Conservation (phyloP, 306 rosid species). For the Lathyrus oleraceus region DNA sequence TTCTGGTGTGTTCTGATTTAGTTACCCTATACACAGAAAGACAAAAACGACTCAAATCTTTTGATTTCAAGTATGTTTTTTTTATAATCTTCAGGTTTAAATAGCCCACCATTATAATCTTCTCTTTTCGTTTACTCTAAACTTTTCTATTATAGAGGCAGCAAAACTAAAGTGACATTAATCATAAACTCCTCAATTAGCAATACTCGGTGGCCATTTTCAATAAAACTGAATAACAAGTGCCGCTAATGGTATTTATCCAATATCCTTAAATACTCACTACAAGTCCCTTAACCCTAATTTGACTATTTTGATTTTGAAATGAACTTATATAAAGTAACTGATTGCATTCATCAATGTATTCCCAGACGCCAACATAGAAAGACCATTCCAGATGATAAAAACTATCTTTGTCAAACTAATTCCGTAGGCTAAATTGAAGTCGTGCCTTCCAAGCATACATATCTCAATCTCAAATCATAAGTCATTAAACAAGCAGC, state of each 20-base stretch:
- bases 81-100: not conserved
- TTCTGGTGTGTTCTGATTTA: too few relatives aligned
- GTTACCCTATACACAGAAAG: too few relatives aligned
- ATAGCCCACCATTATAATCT: not conserved
- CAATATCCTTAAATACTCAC: not conserved
- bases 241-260: not conserved
- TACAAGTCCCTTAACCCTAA: not conserved
- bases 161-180: not conserved
- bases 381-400: constrained; percentile 9
- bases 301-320: constrained; percentile 6
- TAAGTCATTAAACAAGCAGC: constrained; percentile 29
- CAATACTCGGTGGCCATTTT: not conserved
- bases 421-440: constrained; percentile 23
- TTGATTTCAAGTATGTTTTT: not conserved
- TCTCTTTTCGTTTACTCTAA: not conserved
- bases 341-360: constrained; percentile 5
- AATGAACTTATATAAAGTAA: not conserved
- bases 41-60: not conserved
- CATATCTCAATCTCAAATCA: constrained; percentile 23
- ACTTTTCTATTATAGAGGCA: not conserved
- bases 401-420: constrained; percentile 32
- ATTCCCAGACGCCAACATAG: not conserved
- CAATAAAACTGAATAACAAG: not conserved
- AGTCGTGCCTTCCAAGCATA: constrained; percentile 23
- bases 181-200: not conserved